Evolutionary conservation across 305 asterid species (phyloP).

Genomic region (Fraxinus paxiana): DNA sequence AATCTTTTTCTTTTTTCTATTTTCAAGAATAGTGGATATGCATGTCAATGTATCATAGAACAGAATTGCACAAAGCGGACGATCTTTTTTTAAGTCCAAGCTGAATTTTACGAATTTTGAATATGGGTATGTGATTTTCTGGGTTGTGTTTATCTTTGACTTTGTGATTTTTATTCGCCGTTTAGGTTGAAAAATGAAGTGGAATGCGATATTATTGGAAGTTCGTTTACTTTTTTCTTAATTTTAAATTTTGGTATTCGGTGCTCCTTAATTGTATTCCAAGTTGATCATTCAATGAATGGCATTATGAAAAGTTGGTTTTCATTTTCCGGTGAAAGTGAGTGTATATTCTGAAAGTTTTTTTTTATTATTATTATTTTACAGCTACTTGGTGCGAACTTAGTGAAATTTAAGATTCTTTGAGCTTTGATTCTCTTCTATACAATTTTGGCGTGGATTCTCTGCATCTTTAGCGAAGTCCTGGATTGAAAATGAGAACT

Average conservation of each 20-base stretch:
- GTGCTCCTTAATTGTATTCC: background rate
- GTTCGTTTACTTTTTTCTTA: background rate
- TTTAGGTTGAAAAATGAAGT: background rate
- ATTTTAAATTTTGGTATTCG: background rate
- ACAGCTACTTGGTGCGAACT: constrained; percentile 29
- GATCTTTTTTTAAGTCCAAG: background rate
- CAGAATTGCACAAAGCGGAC: background rate
- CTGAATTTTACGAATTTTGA: constrained; percentile 2
- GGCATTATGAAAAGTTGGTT: background rate
- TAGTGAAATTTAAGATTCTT: constrained; percentile 16
- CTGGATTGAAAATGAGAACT: constrained; percentile 45
- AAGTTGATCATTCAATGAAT: constrained; percentile 12
- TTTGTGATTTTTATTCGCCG: background rate
- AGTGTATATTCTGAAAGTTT: constrained; percentile 5
- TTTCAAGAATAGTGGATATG: background rate
- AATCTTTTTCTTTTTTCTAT: background rate
- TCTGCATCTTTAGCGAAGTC: constrained; percentile 11
- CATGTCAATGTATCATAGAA: background rate
- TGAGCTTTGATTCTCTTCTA: constrained; percentile 10
- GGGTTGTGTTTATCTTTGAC: background rate
- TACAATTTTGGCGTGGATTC: background rate
- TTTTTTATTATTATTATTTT: background rate
- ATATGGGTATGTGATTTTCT: background rate
- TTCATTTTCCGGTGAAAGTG: background rate
- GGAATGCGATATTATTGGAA: background rate